Percentiles rank a stretch among this genome's conserved stretches.
These are phyloP conservation scores for Naganishia sp. DNA, from an alignment of 1,284 basidiomycete genomes.

Conservation along the genomic window DNA sequence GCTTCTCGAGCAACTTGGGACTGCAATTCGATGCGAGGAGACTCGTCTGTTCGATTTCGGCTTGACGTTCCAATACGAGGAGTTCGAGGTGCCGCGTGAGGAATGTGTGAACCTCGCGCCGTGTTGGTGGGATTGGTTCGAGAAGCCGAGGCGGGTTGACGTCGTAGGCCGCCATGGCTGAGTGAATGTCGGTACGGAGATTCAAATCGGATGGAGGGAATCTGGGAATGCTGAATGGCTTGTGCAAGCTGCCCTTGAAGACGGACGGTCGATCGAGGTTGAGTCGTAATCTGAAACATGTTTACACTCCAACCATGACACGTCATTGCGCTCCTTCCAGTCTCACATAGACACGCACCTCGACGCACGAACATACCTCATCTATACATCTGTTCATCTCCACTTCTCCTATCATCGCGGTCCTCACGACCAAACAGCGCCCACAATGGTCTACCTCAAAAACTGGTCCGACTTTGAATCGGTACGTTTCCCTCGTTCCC, in stretches of 20 bases:
- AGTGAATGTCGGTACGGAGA: too few relatives aligned
- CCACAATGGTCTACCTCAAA: conserved; percentile 52
- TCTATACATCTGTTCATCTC: background rate
- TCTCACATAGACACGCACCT: too few relatives aligned
- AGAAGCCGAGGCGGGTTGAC: conserved; percentile 30
- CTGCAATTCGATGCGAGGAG: conserved; percentile 80
- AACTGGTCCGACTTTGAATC: conserved; percentile 55
- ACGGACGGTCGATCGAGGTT: background rate
- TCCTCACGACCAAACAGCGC: background rate
- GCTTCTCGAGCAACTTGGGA: conserved; percentile 79
- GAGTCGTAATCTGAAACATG: conserved; percentile 27
- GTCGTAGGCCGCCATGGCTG: conserved; percentile 4
- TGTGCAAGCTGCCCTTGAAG: too few relatives aligned
- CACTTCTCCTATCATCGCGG: background rate
- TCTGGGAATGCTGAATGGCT: too few relatives aligned
- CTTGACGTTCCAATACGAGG: conserved; percentile 70
- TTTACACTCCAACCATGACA: conserved; percentile 8
- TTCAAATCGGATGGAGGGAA: background rate
- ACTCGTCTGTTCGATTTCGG: conserved; percentile 78
- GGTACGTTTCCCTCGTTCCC: conserved; percentile 37
- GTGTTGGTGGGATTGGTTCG: conserved; percentile 35
- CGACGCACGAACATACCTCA: background rate
- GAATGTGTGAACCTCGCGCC: conserved; percentile 61
- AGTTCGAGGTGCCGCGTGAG: conserved; percentile 70
- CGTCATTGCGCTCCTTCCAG: too few relatives aligned